These are phyloP conservation scores for Nannochloris sp. DNA, from an alignment of 139 green algal genomes.

Conservation along the genomic window DNA sequence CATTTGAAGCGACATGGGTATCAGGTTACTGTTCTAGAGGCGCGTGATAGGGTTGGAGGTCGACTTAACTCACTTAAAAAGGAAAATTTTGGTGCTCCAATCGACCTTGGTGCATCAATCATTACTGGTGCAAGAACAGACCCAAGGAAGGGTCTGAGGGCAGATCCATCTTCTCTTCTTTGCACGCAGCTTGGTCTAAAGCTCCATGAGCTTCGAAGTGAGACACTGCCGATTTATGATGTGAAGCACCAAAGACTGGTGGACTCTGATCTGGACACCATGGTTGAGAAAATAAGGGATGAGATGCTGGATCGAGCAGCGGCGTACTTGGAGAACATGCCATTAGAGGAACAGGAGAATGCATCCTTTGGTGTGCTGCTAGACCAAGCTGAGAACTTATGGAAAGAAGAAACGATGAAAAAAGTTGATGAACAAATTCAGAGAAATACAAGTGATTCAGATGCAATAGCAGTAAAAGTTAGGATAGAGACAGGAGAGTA, in stretches of 20 bases:
- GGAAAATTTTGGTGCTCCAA: slow-evolving; percentile 42
- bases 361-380: slow-evolving; percentile 18
- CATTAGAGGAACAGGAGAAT: slow-evolving; percentile 17
- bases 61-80: slow-evolving; percentile 54
- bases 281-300: slow-evolving; percentile 46
- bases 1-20: slow-evolving; percentile 51
- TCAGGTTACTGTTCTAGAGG: slow-evolving; percentile 74
- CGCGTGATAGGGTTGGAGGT: slow-evolving; percentile 62
- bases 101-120: slow-evolving; percentile 84
- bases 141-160: slow-evolving; percentile 25
- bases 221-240: slow-evolving; percentile 57
- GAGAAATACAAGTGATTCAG: no score
- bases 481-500: no score
- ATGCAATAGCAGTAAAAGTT: no score
- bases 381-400: slow-evolving; percentile 13
- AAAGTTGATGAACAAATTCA: neutral
- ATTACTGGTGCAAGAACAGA: slow-evolving; percentile 52
- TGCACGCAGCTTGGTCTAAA: slow-evolving; percentile 49
- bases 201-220: slow-evolving; percentile 36
- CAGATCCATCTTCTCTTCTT: slow-evolving; percentile 53
- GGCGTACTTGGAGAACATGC: slow-evolving; percentile 25
- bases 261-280: slow-evolving; percentile 20
- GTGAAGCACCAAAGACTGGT: slow-evolving; percentile 32
- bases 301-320: slow-evolving; percentile 53
- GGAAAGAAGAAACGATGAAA: neutral